Conservation (phyloP, 192 early-diverging fungal genomes). For the Bifiguratus adelaidae region DNA sequence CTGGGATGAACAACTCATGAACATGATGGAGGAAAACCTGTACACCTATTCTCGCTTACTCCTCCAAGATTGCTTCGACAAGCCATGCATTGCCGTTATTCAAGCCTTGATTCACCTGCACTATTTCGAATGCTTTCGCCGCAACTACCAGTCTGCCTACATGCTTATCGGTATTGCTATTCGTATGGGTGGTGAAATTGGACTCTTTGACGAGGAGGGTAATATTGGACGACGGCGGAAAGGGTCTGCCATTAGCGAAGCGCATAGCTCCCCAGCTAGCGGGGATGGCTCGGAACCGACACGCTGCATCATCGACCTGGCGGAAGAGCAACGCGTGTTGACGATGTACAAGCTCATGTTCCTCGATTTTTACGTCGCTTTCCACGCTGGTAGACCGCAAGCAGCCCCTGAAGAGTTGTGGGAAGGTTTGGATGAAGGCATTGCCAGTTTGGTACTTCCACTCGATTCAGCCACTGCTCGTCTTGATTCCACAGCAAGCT, state of each 20-base stretch:
- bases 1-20: background rate
- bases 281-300: background rate
- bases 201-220: background rate
- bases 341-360: background rate
- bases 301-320: too few relatives aligned
- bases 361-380: background rate
- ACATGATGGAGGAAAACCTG: background rate
- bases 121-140: background rate
- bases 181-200: background rate
- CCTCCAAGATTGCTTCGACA: background rate
- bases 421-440: too few relatives aligned
- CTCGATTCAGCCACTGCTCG: too few relatives aligned
- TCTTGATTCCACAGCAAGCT: too few relatives aligned
- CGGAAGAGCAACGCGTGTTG: background rate
- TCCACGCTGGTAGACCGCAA: background rate
- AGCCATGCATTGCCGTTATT: background rate
- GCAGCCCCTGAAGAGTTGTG: background rate
- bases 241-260: background rate
- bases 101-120: slow-evolving; percentile 1
- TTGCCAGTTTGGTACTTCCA: too few relatives aligned
- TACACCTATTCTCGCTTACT: background rate
- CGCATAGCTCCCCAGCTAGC: background rate
- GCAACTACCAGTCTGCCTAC: background rate
- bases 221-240: too few relatives aligned
- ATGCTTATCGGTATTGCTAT: background rate